Conservation (phyloP, 352 stramenopile species). For the Globisporangium cylindrosporum region DNA sequence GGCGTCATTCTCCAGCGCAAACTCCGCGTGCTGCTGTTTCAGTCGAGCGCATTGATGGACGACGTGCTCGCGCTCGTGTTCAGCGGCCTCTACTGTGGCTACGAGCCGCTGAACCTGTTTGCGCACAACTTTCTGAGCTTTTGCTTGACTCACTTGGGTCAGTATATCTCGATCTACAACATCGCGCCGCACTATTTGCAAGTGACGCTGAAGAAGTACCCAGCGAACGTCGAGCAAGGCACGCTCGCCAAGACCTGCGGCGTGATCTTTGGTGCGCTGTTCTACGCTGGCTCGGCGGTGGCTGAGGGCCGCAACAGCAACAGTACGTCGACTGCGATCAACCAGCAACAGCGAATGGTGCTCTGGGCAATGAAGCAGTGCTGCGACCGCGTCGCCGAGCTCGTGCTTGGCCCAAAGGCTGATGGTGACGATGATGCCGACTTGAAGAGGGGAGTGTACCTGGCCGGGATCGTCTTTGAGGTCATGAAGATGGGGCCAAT, state of each 20-base stretch:
- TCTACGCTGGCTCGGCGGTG: constrained; percentile 23
- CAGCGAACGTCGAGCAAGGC: constrained; percentile 27
- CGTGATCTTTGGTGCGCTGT: constrained; percentile 49
- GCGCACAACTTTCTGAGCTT: constrained; percentile 47
- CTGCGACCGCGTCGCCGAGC: constrained; percentile 27
- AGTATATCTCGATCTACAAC: constrained; percentile 46
- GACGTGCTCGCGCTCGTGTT: constrained; percentile 50
- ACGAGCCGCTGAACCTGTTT: constrained; percentile 50
- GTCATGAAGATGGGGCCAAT: constrained; percentile 61
- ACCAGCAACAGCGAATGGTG: constrained; percentile 27
- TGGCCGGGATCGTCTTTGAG: constrained; percentile 52
- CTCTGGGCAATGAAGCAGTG: constrained; percentile 54
- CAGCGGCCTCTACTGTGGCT: constrained; percentile 44
- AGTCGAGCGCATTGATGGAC: constrained; percentile 31
- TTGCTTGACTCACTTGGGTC: constrained; percentile 39
- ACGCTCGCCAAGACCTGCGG: constrained; percentile 42
- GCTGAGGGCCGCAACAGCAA: background rate
- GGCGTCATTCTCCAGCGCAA: constrained; percentile 53
- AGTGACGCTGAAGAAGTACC: constrained; percentile 42
- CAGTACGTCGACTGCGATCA: constrained; percentile 4
- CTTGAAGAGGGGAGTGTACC: constrained; percentile 32
- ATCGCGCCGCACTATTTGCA: constrained; percentile 58
- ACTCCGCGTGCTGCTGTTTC: constrained; percentile 43
- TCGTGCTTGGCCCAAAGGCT: constrained; percentile 22
- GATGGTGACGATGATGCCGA: background rate